These are phyloP conservation scores for Groenewaldozyma salmanticensis DNA, from an alignment of 805 yeast genomes.

Conservation along the genomic window DNA sequence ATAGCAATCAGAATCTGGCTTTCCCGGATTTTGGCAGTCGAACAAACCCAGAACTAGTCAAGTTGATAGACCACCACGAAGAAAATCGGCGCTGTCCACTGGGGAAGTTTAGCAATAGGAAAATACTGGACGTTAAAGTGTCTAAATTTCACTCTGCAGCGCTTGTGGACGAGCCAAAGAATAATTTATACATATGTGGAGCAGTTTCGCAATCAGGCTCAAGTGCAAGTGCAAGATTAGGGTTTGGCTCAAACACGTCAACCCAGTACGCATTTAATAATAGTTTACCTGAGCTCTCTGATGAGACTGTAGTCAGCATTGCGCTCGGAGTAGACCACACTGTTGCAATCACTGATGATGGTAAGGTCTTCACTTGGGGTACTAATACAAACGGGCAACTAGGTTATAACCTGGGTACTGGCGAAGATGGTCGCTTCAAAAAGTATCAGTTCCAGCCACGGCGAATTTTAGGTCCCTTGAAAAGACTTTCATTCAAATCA, in stretches of 20 bases:
- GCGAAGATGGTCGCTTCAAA: slow-evolving; percentile 26
- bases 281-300: slow-evolving; percentile 31
- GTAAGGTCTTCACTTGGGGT: slow-evolving; percentile 74
- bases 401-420: slow-evolving; percentile 37
- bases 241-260: slow-evolving; percentile 33
- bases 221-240: slow-evolving; percentile 56
- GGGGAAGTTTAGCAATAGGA: slow-evolving; percentile 30
- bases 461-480: slow-evolving; percentile 33
- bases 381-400: slow-evolving; percentile 57
- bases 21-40: slow-evolving; percentile 54
- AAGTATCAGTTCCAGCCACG: slow-evolving; percentile 30
- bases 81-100: slow-evolving; percentile 1
- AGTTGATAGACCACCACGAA: slow-evolving; percentile 19
- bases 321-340: slow-evolving; percentile 61
- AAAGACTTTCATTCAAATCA: slow-evolving; percentile 32
- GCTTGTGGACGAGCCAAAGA: slow-evolving; percentile 36
- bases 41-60: slow-evolving; percentile 33
- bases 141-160: slow-evolving; percentile 60
- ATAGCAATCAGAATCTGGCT: slow-evolving; percentile 54
- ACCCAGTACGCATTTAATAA: slow-evolving; percentile 33
- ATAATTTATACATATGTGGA: slow-evolving; percentile 53
- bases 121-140: slow-evolving; percentile 40
- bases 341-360: slow-evolving; percentile 41
- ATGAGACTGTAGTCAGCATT: slow-evolving; percentile 28
- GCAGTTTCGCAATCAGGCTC: slow-evolving; percentile 29